Evolutionary conservation across 1,139 yeast species (phyloP).

Genomic region (Spathaspora jeffriesii): DNA sequence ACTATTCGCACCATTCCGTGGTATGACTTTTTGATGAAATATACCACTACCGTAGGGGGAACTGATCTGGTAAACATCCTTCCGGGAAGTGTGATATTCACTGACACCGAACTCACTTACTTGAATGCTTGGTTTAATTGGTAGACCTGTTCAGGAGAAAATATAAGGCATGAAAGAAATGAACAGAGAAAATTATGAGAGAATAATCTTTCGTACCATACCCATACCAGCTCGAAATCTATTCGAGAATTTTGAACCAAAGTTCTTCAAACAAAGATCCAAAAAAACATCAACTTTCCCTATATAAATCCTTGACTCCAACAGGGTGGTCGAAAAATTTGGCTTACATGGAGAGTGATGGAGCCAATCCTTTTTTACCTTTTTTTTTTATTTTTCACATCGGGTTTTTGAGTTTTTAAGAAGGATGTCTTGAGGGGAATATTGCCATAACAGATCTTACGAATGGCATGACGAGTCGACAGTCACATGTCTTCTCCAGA

Average conservation of each 20-base stretch:
- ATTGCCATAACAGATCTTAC: too few relatives aligned
- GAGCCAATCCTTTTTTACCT: too few relatives aligned
- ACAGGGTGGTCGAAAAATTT: neutral
- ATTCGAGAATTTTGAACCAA: neutral
- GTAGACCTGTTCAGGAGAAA: neutral
- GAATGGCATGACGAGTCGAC: too few relatives aligned
- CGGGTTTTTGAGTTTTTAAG: too few relatives aligned
- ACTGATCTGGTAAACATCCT: neutral
- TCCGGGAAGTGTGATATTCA: neutral
- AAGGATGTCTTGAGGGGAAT: too few relatives aligned
- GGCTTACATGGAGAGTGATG: neutral
- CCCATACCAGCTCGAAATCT: neutral
- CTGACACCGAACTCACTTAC: neutral
- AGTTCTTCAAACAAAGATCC: neutral
- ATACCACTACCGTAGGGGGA: neutral
- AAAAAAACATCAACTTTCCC: neutral
- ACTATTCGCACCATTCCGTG: neutral
- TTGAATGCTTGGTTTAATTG: neutral
- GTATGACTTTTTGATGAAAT: neutral
- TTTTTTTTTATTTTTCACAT: too few relatives aligned
- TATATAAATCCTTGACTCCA: neutral
- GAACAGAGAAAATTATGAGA: neutral
- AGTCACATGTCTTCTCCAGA: too few relatives aligned
- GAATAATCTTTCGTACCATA: neutral
- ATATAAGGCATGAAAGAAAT: neutral